A percentile compares a stretch with the other conserved stretches of the same genome.
These are phyloP conservation scores for Hypsizygus marmoreus DNA, from an alignment of 768 basidiomycete species.

Conservation along the genomic window DNA sequence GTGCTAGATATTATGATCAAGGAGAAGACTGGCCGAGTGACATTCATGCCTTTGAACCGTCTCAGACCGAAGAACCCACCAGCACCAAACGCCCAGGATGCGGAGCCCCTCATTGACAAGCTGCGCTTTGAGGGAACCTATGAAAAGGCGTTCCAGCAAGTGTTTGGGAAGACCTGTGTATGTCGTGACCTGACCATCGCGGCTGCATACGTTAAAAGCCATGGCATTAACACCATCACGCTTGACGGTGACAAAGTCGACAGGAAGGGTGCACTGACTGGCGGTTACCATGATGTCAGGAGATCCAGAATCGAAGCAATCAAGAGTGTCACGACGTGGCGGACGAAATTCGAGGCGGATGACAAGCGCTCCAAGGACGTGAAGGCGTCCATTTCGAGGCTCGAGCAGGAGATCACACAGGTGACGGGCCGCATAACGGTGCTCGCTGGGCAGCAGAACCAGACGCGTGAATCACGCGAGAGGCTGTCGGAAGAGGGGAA, in stretches of 20 bases:
- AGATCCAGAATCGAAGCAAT: constrained; percentile 89
- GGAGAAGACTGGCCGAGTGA: constrained; percentile 92
- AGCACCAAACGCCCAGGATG: constrained; percentile 71
- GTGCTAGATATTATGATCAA: constrained; percentile 94
- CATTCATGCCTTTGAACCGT: constrained; percentile 98
- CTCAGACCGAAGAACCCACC: constrained; percentile 74
- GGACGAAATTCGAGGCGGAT: constrained; percentile 67
- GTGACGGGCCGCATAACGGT: constrained; percentile 74
- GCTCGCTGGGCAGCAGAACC: constrained; percentile 65
- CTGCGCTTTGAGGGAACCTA: constrained; percentile 72
- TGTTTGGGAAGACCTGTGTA: constrained; percentile 96
- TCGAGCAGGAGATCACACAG: constrained; percentile 88
- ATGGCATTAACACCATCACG: constrained; percentile 95
- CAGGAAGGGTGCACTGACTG: constrained; percentile 92
- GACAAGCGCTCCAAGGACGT: constrained; percentile 69
- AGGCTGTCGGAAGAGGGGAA: constrained; percentile 63
- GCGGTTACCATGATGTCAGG: constrained; percentile 93
- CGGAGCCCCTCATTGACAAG: constrained; percentile 81
- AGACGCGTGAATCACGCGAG: constrained; percentile 69
- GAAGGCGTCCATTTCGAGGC: constrained; percentile 61
- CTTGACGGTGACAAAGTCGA: constrained; percentile 98
- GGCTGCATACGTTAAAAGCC: constrained; percentile 91
- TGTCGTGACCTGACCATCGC: constrained; percentile 92
- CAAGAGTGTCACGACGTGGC: constrained; percentile 75
- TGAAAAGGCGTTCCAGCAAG: constrained; percentile 90